Conservation (phyloP, 345 rosid species). For the Eucalyptus curtisii region DNA sequence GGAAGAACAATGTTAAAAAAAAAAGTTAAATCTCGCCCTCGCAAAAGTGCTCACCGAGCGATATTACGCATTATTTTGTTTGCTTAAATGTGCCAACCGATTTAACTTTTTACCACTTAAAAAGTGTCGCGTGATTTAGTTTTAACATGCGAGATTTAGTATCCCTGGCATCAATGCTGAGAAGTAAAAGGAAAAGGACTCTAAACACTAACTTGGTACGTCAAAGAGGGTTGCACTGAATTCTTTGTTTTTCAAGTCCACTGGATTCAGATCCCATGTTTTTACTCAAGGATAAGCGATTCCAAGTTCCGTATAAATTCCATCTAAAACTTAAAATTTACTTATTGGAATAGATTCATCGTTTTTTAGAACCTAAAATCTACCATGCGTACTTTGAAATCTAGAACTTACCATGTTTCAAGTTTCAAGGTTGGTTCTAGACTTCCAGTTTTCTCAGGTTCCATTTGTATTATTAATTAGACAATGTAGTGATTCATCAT, state of each 20-base stretch:
- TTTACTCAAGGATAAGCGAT: rapidly evolving
- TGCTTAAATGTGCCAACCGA: not conserved
- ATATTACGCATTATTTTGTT: not conserved
- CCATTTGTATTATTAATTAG: too few species aligned
- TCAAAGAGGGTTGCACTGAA: not conserved
- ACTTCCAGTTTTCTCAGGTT: rapidly evolving
- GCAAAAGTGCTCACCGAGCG: not conserved
- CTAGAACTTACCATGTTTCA: rapidly evolving
- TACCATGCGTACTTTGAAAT: too few species aligned
- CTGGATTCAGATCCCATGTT: not conserved
- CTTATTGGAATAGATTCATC: too few species aligned
- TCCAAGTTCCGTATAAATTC: rapidly evolving
- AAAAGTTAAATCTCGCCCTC: not conserved
- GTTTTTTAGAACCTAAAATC: too few species aligned
- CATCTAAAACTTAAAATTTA: too few species aligned
- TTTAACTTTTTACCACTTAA: not conserved
- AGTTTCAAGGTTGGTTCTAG: rapidly evolving
- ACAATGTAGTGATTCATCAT: too few species aligned
- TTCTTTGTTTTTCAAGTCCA: not conserved
- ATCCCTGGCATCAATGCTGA: not conserved
- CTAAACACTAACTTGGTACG: not conserved
- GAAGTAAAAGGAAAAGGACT: not conserved
- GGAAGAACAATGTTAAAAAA: not conserved
- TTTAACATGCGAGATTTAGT: not conserved
- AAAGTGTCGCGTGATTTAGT: not conserved